phyloP scores from a whole-genome alignment of 257 asterid species.

The Apocynum venetum region DNA sequence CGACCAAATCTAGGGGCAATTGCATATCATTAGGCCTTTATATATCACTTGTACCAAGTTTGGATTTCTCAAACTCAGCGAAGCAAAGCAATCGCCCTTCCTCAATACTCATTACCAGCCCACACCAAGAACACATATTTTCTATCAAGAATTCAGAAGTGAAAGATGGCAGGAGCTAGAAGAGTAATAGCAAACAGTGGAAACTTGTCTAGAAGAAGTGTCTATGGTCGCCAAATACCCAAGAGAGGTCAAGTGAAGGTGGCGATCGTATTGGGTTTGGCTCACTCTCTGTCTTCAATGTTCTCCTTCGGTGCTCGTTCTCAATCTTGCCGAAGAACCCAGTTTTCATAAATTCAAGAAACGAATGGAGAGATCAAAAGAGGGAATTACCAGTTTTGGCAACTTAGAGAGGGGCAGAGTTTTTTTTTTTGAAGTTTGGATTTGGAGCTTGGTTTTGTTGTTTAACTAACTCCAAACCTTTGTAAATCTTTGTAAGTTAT shows the following conservation, averaged over 20 bases:
- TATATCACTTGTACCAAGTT: background rate
- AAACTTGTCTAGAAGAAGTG: constrained; percentile 28
- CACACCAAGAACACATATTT: background rate
- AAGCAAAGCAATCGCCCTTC: background rate
- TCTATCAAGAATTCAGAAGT: background rate
- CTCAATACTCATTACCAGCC: background rate
- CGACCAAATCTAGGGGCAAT: background rate
- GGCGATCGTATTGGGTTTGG: constrained; percentile 55
- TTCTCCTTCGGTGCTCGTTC: constrained; percentile 39
- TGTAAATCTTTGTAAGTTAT: constrained; percentile 19
- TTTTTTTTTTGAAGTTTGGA: constrained; percentile 6
- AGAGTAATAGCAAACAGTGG: constrained; percentile 37
- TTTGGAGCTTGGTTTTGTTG: constrained; percentile 11
- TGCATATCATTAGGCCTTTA: constrained; percentile 6
- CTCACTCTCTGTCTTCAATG: constrained; percentile 46
- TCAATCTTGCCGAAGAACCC: constrained; percentile 18
- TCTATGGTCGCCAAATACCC: constrained; percentile 55
- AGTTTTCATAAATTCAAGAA: constrained; percentile 1
- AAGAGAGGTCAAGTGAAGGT: constrained; percentile 67
- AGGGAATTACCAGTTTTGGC: constrained; percentile 3
- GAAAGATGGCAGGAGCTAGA: constrained; percentile 45
- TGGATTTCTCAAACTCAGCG: background rate
- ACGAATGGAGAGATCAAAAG: background rate
- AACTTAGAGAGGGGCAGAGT: background rate
- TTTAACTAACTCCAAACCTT: constrained; percentile 3